Conservation (phyloP, 768 basidiomycete species). For the Trametes sanguinea region DNA sequence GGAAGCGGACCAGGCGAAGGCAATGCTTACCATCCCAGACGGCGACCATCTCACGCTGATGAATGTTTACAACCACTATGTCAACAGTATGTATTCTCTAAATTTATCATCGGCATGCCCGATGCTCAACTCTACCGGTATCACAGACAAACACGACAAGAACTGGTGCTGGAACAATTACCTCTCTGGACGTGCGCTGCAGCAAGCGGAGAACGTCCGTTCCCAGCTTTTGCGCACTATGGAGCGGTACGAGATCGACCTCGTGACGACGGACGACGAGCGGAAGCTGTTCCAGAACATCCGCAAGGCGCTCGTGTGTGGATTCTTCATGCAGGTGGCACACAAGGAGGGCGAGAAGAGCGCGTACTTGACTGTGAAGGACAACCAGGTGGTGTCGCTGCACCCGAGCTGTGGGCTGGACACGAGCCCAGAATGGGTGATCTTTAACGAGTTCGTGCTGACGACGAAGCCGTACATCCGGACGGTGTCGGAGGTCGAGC, state of each 20-base stretch:
- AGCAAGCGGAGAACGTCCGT: constrained; percentile 93
- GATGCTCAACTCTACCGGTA: neutral
- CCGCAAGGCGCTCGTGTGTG: constrained; percentile 83
- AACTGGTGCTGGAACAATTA: constrained; percentile 94
- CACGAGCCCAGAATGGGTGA: constrained; percentile 87
- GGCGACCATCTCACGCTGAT: constrained; percentile 96
- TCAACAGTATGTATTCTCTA: constrained; percentile 56
- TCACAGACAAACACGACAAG: constrained; percentile 68
- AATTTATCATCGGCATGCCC: too few species aligned
- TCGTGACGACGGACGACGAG: constrained; percentile 66
- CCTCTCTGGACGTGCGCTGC: constrained; percentile 77
- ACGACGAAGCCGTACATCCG: constrained; percentile 89
- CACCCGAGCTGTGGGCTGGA: constrained; percentile 91
- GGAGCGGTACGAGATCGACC: constrained; percentile 84
- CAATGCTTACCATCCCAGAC: constrained; percentile 83
- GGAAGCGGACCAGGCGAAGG: constrained; percentile 93
- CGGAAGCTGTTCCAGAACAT: constrained; percentile 63
- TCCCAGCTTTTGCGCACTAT: constrained; percentile 86
- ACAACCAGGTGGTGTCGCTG: constrained; percentile 70
- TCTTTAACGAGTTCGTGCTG: constrained; percentile 93
- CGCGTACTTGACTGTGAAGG: constrained; percentile 86
- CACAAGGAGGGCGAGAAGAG: constrained; percentile 89
- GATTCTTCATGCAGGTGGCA: constrained; percentile 98
- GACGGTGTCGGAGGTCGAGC: constrained; percentile 82
- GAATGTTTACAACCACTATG: constrained; percentile 94